phyloP scores from a whole-genome alignment of 2,329 filamentous ascomycete species.

The Tolypocladium pustulatum region DNA sequence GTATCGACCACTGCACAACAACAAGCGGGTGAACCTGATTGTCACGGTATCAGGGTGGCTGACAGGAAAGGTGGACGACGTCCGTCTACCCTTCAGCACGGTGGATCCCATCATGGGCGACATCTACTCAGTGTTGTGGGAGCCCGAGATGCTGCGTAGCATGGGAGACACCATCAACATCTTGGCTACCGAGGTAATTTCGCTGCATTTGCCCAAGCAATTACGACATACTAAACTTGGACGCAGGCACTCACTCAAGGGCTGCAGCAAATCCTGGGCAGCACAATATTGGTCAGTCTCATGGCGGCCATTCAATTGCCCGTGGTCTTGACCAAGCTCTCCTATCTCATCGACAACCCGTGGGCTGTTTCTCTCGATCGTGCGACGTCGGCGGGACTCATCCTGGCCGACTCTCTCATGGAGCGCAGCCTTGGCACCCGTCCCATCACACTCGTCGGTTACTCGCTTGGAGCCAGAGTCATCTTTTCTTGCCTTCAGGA shows the following conservation, averaged over 20 bases:
- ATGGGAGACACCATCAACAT: slow-evolving; percentile 99
- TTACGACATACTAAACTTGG: not conserved
- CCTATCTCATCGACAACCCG: slow-evolving; percentile 95
- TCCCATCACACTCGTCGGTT: slow-evolving; percentile 87
- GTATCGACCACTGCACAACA: slow-evolving; percentile 93
- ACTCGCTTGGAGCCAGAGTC: slow-evolving; percentile 83
- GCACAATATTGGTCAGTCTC: slow-evolving; percentile 74
- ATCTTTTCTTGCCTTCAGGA: slow-evolving; percentile 89
- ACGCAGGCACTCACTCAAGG: slow-evolving; percentile 82
- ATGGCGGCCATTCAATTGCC: slow-evolving; percentile 94
- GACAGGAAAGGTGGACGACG: slow-evolving; percentile 95
- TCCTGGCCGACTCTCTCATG: slow-evolving; percentile 87
- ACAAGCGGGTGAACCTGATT: slow-evolving; percentile 92
- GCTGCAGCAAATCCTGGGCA: slow-evolving; percentile 87
- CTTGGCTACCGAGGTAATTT: slow-evolving; percentile 78
- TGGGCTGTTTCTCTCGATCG: slow-evolving; percentile 95
- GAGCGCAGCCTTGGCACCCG: slow-evolving; percentile 84
- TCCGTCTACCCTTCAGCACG: slow-evolving; percentile 89
- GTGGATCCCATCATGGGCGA: slow-evolving; percentile 97
- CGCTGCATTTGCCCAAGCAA: slow-evolving; percentile 11
- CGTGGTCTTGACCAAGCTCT: slow-evolving; percentile 81
- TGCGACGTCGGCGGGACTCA: slow-evolving; percentile 78
- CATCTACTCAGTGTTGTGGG: slow-evolving; percentile 93
- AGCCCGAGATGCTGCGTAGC: slow-evolving; percentile 93
- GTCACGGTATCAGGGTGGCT: slow-evolving; percentile 96